Conservation (phyloP, 1,284 basidiomycete species). For the Volvariella volvacea region DNA sequence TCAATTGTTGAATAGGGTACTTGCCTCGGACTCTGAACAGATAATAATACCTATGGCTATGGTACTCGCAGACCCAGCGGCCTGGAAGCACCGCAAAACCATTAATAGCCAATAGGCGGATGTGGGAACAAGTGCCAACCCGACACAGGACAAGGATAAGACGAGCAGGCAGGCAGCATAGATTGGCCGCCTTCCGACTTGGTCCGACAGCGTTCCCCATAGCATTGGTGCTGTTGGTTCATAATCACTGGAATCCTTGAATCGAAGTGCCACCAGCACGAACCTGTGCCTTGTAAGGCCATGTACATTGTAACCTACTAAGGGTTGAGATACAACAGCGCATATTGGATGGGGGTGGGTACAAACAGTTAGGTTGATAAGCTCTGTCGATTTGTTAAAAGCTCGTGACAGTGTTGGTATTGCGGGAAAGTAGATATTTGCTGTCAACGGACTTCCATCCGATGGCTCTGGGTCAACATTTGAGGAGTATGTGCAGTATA, state of each 20-base stretch:
- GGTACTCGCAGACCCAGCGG: conserved; percentile 54
- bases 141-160: conserved; percentile 47
- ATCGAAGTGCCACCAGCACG: neutral
- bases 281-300: conserved; percentile 51
- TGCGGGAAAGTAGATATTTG: conserved; percentile 75
- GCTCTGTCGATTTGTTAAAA: conserved; percentile 58
- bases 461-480: conserved; percentile 5
- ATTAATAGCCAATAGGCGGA: conserved; percentile 57
- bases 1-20: neutral
- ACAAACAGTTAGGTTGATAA: conserved; percentile 69
- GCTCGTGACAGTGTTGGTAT: conserved; percentile 59
- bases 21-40: neutral
- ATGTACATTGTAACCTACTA: conserved; percentile 65
- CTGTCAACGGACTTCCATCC: conserved; percentile 51
- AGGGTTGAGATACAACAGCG: neutral
- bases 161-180: conserved; percentile 48
- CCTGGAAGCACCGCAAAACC: conserved; percentile 54
- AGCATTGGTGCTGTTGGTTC: conserved; percentile 45
- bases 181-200: conserved; percentile 46
- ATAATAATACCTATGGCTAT: conserved; percentile 39
- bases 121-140: conserved; percentile 54
- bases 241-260: neutral
- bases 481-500: too few species aligned
- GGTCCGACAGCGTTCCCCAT: conserved; percentile 57
- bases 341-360: neutral